Percentiles rank a stretch among this genome's conserved stretches.
phyloP scores from a whole-genome alignment of 768 basidiomycete genomes.

The Pleurotus pulmonarius region DNA sequence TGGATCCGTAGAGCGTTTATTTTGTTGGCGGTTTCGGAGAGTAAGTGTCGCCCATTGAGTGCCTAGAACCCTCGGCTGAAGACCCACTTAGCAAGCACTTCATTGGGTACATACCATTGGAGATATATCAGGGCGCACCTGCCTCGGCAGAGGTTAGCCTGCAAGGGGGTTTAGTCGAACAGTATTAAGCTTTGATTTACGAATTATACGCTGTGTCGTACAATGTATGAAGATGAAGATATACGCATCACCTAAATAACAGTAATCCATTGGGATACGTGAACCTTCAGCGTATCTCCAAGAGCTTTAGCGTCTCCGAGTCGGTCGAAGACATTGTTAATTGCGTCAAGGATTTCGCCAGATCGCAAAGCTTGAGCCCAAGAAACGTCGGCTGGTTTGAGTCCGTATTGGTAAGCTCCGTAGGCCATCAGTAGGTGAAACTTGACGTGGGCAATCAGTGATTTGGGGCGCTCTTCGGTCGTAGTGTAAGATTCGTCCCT shows the following conservation, averaged over 20 bases:
- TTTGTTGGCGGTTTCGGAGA: slow-evolving; percentile 54
- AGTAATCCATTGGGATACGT: slow-evolving; percentile 1
- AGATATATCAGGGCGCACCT: slow-evolving; percentile 33
- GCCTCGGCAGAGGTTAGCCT: neutral
- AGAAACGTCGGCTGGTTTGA: slow-evolving; percentile 20
- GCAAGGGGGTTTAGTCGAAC: neutral
- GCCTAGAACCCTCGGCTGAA: neutral
- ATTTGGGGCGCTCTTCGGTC: slow-evolving; percentile 4
- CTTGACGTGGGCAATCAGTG: slow-evolving; percentile 25
- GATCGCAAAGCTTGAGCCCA: slow-evolving; percentile 27
- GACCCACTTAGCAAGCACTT: slow-evolving; percentile 34
- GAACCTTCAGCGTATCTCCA: slow-evolving; percentile 1
- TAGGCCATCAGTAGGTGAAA: slow-evolving; percentile 36
- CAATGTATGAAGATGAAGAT: neutral
- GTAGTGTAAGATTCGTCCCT: slow-evolving; percentile 10
- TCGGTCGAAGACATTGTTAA: slow-evolving; percentile 24
- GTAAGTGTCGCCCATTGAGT: slow-evolving; percentile 21
- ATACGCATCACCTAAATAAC: neutral
- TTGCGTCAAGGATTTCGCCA: slow-evolving; percentile 19
- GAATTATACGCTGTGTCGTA: neutral
- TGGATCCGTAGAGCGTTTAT: slow-evolving; percentile 37
- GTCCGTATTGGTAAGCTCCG: slow-evolving; percentile 27
- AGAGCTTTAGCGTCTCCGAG: slow-evolving; percentile 8
- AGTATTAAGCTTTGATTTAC: neutral
- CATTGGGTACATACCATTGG: slow-evolving; percentile 47